Percentiles rank a stretch among this genome's conserved stretches.
Conservation (phyloP, 2,329 filamentous ascomycete genomes). For the Colletotrichum kahawae region DNA sequence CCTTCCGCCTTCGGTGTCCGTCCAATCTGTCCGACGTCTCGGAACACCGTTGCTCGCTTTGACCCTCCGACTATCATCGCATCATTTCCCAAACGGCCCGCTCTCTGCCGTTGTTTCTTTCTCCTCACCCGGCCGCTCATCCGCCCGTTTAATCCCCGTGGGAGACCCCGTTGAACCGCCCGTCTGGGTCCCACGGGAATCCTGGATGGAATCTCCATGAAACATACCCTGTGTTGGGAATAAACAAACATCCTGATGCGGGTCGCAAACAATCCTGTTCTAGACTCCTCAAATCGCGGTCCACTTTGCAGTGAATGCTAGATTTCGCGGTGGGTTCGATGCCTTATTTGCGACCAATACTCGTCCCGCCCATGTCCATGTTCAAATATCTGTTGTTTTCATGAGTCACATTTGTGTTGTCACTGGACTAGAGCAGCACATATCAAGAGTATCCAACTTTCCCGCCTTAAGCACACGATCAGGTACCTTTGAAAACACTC, state of each 20-base stretch:
- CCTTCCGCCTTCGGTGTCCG: background rate
- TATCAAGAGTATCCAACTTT: rapidly evolving
- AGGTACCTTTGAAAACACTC: background rate
- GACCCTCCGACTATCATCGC: background rate
- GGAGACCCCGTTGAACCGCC: background rate
- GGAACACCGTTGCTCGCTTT: background rate
- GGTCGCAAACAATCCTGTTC: background rate
- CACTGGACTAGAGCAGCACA: background rate
- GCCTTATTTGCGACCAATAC: background rate
- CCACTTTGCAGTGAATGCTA: background rate
- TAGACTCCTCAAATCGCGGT: background rate
- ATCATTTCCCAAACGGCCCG: background rate
- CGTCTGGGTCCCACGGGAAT: background rate
- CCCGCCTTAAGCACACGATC: rapidly evolving
- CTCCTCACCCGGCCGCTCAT: background rate
- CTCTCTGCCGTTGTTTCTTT: background rate
- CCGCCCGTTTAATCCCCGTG: background rate
- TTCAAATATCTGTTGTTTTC: background rate
- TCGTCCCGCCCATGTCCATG: background rate
- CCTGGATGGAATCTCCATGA: background rate
- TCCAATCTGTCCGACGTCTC: slow-evolving; percentile 6
- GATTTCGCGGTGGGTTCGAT: too few relatives aligned
- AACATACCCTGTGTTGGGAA: background rate
- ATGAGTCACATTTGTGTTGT: background rate
- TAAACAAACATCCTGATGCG: background rate